Conservation (phyloP, 2,329 filamentous ascomycete species). For the Nemania sp. region DNA sequence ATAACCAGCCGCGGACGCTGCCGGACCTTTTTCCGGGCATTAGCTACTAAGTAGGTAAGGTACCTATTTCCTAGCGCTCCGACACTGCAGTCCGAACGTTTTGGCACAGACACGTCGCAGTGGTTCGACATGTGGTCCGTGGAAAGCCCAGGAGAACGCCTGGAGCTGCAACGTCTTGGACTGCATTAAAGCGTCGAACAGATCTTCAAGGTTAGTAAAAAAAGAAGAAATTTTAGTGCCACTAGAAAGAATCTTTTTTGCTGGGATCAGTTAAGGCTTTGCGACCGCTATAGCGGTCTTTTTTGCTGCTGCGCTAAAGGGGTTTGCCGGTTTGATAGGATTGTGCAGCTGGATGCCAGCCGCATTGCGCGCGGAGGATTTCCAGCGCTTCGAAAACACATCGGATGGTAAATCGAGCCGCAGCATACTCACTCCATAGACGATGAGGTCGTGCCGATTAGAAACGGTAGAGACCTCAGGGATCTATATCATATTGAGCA, state of each 20-base stretch:
- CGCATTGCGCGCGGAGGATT: background rate
- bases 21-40: constrained; percentile 33
- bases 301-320: constrained; percentile 18
- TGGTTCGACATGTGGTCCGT: constrained; percentile 55
- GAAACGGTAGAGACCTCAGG: too few species aligned
- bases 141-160: constrained; percentile 48
- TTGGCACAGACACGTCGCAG: constrained; percentile 32
- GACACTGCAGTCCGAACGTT: constrained; percentile 26
- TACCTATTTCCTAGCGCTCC: constrained; percentile 41
- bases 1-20: constrained; percentile 30
- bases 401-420: background rate
- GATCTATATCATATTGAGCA: too few species aligned
- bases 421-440: constrained; percentile 8
- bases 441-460: too few species aligned
- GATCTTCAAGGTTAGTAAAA: constrained; percentile 17
- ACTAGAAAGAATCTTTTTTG: constrained; percentile 36
- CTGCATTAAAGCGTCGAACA: constrained; percentile 25
- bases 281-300: constrained; percentile 30
- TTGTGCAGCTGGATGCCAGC: constrained; percentile 39
- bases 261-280: constrained; percentile 43
- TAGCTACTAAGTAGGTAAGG: too few species aligned
- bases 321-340: constrained; percentile 38
- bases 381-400: background rate
- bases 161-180: constrained; percentile 32
- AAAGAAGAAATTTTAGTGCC: constrained; percentile 33